A percentile compares a stretch with the other conserved stretches of the same genome.
phyloP scores from a whole-genome alignment of 2,329 filamentous ascomycete species.

The Exophiala xenobiotica region DNA sequence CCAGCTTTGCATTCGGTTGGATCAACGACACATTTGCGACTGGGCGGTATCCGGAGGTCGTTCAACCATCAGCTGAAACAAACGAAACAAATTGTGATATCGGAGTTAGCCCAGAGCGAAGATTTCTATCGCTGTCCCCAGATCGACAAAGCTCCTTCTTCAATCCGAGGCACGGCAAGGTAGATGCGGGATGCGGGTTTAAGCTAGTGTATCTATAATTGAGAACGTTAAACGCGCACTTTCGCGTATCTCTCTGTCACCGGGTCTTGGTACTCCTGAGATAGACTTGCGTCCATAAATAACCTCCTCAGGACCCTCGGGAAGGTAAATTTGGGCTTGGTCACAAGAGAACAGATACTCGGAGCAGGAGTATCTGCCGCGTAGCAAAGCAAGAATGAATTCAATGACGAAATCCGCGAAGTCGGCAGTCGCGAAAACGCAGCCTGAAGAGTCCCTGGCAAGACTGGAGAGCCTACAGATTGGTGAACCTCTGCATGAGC shows the following conservation, averaged over 20 bases:
- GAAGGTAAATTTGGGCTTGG: background rate
- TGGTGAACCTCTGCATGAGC: constrained; percentile 2
- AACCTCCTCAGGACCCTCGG: background rate
- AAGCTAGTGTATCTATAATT: background rate
- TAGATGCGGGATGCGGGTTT: background rate
- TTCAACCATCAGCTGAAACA: background rate
- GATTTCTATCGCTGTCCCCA: background rate
- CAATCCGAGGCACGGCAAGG: background rate
- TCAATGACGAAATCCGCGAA: background rate
- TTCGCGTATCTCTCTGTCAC: background rate
- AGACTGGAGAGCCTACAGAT: background rate
- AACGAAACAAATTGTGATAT: background rate
- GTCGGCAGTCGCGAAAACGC: background rate
- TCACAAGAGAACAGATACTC: background rate
- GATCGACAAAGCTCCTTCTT: background rate
- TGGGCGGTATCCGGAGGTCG: background rate
- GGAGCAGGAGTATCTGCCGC: background rate
- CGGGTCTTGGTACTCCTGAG: background rate
- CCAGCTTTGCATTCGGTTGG: background rate
- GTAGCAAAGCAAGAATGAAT: background rate
- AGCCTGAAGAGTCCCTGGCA: background rate
- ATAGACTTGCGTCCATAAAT: background rate
- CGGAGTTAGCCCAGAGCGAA: background rate
- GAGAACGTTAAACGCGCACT: background rate
- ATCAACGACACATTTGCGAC: background rate